Evolutionary conservation across 1,284 basidiomycete genomes (phyloP), one percentile per base, ranked within the genome.

Genomic region (Meira miltonrushii): DNA sequence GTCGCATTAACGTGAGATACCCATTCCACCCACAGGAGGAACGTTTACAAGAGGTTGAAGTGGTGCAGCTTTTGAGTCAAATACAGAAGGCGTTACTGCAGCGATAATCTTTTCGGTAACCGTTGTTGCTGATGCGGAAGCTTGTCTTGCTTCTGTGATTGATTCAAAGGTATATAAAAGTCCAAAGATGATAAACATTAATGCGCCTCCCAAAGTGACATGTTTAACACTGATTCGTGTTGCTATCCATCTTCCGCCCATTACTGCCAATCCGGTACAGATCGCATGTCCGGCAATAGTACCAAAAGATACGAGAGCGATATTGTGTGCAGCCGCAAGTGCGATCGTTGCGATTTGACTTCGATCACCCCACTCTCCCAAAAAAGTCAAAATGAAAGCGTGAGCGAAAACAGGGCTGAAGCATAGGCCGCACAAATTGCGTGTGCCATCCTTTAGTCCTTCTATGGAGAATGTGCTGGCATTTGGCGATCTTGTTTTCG

Each of bases 331-430:
- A 39, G 94, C 93, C 1, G 89, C 95, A 51, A 98, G 83, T 1
- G 92, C 93, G 67, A 98, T 96, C 0, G 94, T 98, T 0, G 95
- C 89, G 69, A 98, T 94, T 81, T 98, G 95, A 74, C 89, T 92
- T 47, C 94, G 82, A 80, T 98, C 95, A 0, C 94, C 95, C 94
- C 94, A 98, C 79, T 98, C 94, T 21, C 93, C 95, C 11, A 98
- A 82, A 80, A 98, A 98, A 0, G 94, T 97, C 58, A 98, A 82
- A 40, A 94, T 81, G 70, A 98, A 98, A 0, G 92, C 87, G 79
- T 98, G 93, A 1, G 94, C 92, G 71, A 96, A 96, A 0, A 95
- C 89, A 0, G 94, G 95, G 0, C 88, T 90, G 17, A 96, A 82
- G 66, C 93, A 81, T 25, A 95, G 81, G 68, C 87, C 87, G 77